These are phyloP conservation scores for Pythium aristosporum DNA, from an alignment of 352 stramenopile species.

Conservation along the genomic window DNA sequence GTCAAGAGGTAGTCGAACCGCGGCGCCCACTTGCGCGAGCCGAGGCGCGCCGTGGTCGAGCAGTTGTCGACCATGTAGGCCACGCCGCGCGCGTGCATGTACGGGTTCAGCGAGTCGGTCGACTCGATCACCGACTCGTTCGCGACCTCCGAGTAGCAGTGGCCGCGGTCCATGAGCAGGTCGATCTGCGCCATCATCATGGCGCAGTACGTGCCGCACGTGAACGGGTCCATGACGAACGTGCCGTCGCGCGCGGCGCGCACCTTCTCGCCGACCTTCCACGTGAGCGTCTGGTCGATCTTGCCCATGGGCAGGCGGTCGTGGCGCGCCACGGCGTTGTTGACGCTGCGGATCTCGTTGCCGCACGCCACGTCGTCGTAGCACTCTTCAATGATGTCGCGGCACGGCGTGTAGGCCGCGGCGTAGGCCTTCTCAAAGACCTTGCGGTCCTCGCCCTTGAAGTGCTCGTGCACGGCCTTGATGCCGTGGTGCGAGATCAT, in stretches of 20 bases:
- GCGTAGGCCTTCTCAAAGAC: constrained; percentile 95
- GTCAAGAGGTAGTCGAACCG: constrained; percentile 99
- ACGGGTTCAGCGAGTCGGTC: constrained; percentile 97
- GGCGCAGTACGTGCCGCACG: constrained; percentile 95
- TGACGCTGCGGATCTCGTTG: constrained; percentile 98
- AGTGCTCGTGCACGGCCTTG: constrained; percentile 95
- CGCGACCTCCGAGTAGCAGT: constrained; percentile 98
- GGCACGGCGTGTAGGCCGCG: constrained; percentile 94
- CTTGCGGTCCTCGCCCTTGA: constrained; percentile 93
- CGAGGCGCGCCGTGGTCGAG: constrained; percentile 97
- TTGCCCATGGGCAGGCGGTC: constrained; percentile 96
- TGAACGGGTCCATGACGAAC: constrained; percentile 98
- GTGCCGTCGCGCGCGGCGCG: constrained; percentile 92
- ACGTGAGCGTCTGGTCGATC: constrained; percentile 97
- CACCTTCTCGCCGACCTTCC: constrained; percentile 97
- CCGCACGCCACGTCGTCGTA: constrained; percentile 97
- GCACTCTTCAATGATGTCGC: constrained; percentile 98
- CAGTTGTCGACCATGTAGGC: constrained; percentile 99
- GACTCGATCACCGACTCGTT: constrained; percentile 99
- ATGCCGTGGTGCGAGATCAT: constrained; percentile 97
- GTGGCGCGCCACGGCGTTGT: constrained; percentile 95
- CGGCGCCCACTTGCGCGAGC: constrained; percentile 97
- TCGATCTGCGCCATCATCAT: constrained; percentile 99
- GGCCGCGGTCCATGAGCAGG: constrained; percentile 93
- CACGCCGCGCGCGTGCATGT: constrained; percentile 98